A percentile compares a stretch with the other conserved stretches of the same genome.
Evolutionary conservation across 805 yeast genomes (phyloP).

Genomic region (Cyberlindnera mycetangii): DNA sequence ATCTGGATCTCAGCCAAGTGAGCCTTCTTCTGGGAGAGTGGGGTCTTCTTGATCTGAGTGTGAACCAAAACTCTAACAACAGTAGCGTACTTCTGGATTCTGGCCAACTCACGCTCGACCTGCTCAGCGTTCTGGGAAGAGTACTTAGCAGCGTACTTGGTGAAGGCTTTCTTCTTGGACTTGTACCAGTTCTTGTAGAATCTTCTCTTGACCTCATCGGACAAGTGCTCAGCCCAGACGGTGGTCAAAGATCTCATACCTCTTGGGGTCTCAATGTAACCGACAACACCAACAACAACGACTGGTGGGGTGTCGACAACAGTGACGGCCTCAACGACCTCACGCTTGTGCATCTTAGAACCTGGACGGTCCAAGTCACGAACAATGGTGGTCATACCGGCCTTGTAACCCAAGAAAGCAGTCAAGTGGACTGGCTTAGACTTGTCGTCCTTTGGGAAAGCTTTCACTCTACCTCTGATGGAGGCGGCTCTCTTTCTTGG

Average conservation of each 20-base stretch:
- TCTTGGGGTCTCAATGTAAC: slow-evolving; percentile 99
- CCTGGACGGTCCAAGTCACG: slow-evolving; percentile 99
- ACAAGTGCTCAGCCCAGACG: slow-evolving; percentile 99
- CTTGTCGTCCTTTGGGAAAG: slow-evolving; percentile 99
- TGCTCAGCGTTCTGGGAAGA: slow-evolving; percentile 83
- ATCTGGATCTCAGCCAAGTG: slow-evolving; percentile 99
- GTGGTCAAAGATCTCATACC: slow-evolving; percentile 99
- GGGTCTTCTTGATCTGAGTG: slow-evolving; percentile 99
- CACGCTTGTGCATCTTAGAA: slow-evolving; percentile 99
- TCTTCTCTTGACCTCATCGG: slow-evolving; percentile 99
- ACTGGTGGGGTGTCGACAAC: slow-evolving; percentile 99
- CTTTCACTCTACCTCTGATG: slow-evolving; percentile 98
- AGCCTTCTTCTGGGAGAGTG: slow-evolving; percentile 99
- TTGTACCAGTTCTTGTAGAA: slow-evolving; percentile 99
- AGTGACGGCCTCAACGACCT: slow-evolving; percentile 98
- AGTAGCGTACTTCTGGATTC: slow-evolving; percentile 97
- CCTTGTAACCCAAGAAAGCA: slow-evolving; percentile 99
- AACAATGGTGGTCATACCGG: slow-evolving; percentile 99
- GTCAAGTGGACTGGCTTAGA: slow-evolving; percentile 98
- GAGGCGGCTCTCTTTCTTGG: slow-evolving; percentile 99
- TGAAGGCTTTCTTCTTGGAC: slow-evolving; percentile 99
- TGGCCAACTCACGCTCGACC: slow-evolving; percentile 94
- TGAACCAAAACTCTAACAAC: slow-evolving; percentile 99
- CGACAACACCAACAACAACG: slow-evolving; percentile 99
- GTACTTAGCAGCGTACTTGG: slow-evolving; percentile 99